A percentile compares a stretch with the other conserved stretches of the same genome.
These are phyloP conservation scores for Cairneyella variabilis DNA, from an alignment of 495 filamentous ascomycete genomes.

Conservation along the genomic window DNA sequence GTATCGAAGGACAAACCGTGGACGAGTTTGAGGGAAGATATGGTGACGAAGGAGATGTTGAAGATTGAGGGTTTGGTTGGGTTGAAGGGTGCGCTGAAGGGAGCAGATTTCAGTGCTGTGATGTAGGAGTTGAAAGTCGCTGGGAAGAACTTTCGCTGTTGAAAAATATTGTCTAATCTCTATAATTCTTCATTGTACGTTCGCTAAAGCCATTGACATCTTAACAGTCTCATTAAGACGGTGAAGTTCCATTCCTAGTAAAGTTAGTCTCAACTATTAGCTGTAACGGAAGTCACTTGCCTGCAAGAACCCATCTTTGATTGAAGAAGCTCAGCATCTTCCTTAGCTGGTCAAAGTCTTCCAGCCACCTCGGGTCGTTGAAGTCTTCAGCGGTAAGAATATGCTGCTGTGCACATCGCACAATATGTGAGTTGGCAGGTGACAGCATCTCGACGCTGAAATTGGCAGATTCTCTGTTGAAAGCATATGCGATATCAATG, in stretches of 20 bases:
- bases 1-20: not conserved
- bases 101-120: no score
- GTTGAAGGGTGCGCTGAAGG: not conserved
- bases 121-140: no score
- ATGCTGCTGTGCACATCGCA: conserved; percentile 14
- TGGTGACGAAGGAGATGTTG: not conserved
- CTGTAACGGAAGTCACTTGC: not conserved
- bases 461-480: conserved; percentile 6
- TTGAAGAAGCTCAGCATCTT: conserved; percentile 13
- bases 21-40: not conserved
- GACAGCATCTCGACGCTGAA: conserved; percentile 10
- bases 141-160: no score
- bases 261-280: not conserved
- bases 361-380: conserved; percentile 4
- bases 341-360: conserved; percentile 22
- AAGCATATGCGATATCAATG: conserved; percentile 22
- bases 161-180: no score
- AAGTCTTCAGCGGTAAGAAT: conserved; percentile 8
- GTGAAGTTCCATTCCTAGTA: conserved; percentile 13
- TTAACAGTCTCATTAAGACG: conserved; percentile 8
- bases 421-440: conserved; percentile 14
- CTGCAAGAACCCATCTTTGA: conserved; percentile 13
- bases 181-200: no score
- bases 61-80: not conserved
- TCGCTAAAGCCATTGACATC: conserved; percentile 9